phyloP scores from a whole-genome alignment of 768 basidiomycete genomes.

The Pleurotus citrinopileatus region DNA sequence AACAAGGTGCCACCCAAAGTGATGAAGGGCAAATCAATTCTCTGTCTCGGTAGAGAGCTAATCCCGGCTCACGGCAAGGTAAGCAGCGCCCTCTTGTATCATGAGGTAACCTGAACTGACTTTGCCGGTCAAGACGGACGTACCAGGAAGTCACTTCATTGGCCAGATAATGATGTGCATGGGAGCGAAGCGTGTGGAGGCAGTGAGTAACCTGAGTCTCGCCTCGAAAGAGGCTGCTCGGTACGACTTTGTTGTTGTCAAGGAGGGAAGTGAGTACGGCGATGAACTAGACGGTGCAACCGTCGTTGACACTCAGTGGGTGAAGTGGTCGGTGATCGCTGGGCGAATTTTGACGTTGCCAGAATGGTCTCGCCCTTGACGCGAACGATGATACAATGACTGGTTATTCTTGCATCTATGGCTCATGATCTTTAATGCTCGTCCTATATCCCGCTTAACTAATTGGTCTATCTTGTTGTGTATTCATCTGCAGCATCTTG shows the following conservation, averaged over 20 bases:
- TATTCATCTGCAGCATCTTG: background rate
- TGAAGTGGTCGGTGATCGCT: slow-evolving; percentile 75
- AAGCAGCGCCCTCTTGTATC: slow-evolving; percentile 26
- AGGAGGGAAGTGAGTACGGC: slow-evolving; percentile 37
- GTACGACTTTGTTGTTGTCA: slow-evolving; percentile 66
- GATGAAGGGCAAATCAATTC: slow-evolving; percentile 50
- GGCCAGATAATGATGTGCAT: slow-evolving; percentile 71
- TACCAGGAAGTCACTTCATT: slow-evolving; percentile 10
- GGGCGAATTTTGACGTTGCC: slow-evolving; percentile 46
- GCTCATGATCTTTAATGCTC: background rate
- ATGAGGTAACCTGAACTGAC: slow-evolving; percentile 26
- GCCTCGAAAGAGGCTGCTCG: slow-evolving; percentile 31
- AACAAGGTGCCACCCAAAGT: slow-evolving; percentile 56
- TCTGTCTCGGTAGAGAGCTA: slow-evolving; percentile 60
- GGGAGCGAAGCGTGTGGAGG: slow-evolving; percentile 73
- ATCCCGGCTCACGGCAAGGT: slow-evolving; percentile 32
- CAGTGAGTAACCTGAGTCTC: slow-evolving; percentile 44
- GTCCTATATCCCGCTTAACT: background rate
- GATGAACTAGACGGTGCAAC: slow-evolving; percentile 27
- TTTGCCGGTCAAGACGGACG: background rate
- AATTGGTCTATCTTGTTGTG: background rate
- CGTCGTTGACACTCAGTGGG: slow-evolving; percentile 61
- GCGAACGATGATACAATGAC: background rate
- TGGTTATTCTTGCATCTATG: background rate
- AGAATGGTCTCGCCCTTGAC: slow-evolving; percentile 17